Base-by-base conservation (phyloP, 208 protist species). In the Borovskyia barvae region DNA sequence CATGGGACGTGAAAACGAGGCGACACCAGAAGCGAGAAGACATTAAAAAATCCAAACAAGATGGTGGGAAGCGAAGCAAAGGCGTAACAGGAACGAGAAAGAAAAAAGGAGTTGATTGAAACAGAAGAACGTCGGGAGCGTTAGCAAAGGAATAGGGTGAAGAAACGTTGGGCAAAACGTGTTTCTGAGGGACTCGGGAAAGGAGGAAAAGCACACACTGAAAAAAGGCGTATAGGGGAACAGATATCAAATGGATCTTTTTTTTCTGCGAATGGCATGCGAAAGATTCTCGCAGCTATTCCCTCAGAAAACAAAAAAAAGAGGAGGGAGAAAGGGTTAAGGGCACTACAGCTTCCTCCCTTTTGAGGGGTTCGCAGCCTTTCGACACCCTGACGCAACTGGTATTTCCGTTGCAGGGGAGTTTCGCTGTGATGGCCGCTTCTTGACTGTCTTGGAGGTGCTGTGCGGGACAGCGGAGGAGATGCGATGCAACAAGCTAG, bases 381-480 rank as follows among this genome's bases (percentile, higher is more conserved):
- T 33, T 14, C 33, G 30, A 11, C 32, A 43, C 20, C 41, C 42
- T 19, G 29, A 22, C 3, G 32, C 8, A 28, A 25, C 22, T 14
- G 29, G n/a, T n/a, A n/a, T n/a, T n/a, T n/a, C n/a, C n/a, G n/a
- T n/a, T n/a, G n/a, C n/a, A n/a, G n/a, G n/a, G n/a, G n/a, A n/a
- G n/a, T n/a, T n/a, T n/a, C n/a, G n/a, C n/a, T n/a, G n/a, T n/a
- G n/a, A n/a, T n/a, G n/a, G n/a, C n/a, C 33, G 51, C 42, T 53
- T 43, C 61, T 51, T 66, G 17, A 28, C 42, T 2, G n/a, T 29
- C 4, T 35, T 52, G 32, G n/a, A n/a, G 26, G 19, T 28, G 20
- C 35, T 41, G 41, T 30, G 35, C 15, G 41, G 29, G 28, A 43
- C 41, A 1, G 35, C 28, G 24, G 35, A 52, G 7, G 30, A 46